Conservation (phyloP, 176 grass and related monocot genomes). For the Alopecurus myosuroides region DNA sequence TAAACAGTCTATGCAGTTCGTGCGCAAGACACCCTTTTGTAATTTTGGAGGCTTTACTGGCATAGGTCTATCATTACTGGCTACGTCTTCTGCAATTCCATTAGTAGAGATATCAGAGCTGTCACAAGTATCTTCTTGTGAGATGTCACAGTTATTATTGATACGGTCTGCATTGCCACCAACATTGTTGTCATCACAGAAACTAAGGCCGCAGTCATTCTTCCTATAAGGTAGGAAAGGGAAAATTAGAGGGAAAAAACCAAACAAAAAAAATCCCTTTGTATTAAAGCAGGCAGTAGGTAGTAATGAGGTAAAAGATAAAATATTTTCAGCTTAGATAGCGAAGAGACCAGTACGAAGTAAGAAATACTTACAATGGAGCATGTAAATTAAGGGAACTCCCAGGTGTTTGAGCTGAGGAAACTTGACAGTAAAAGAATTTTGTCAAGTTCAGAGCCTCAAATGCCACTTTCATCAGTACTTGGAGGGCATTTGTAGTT, state of each 20-base stretch:
- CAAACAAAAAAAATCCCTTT: background rate
- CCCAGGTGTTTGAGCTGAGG: slow-evolving; percentile 35
- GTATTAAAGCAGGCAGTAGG: background rate
- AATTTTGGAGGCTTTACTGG: slow-evolving; percentile 51
- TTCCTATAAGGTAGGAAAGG: slow-evolving; percentile 29
- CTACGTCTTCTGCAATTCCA: slow-evolving; percentile 51
- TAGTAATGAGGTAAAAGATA: slow-evolving; percentile 10
- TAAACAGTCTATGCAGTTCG: slow-evolving; percentile 97
- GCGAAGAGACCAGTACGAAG: background rate
- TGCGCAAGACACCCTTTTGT: slow-evolving; percentile 83
- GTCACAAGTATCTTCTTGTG: slow-evolving; percentile 54
- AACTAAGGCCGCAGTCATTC: slow-evolving; percentile 20
- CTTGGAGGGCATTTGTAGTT: slow-evolving; percentile 65
- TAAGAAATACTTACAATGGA: slow-evolving; percentile 52
- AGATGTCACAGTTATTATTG: slow-evolving; percentile 40
- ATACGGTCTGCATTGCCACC: slow-evolving; percentile 37
- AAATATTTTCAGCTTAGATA: slow-evolving; percentile 4
- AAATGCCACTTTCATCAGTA: slow-evolving; percentile 72
- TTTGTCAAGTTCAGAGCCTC: slow-evolving; percentile 81
- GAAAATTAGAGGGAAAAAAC: background rate
- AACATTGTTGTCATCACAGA: slow-evolving; percentile 21
- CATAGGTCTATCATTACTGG: slow-evolving; percentile 27
- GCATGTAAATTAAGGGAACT: slow-evolving; percentile 33
- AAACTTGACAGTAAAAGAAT: slow-evolving; percentile 71
- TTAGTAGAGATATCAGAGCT: slow-evolving; percentile 47